These are phyloP conservation scores for Aspergillus neoniger DNA, from an alignment of 2,329 filamentous ascomycete genomes.

Conservation along the genomic window DNA sequence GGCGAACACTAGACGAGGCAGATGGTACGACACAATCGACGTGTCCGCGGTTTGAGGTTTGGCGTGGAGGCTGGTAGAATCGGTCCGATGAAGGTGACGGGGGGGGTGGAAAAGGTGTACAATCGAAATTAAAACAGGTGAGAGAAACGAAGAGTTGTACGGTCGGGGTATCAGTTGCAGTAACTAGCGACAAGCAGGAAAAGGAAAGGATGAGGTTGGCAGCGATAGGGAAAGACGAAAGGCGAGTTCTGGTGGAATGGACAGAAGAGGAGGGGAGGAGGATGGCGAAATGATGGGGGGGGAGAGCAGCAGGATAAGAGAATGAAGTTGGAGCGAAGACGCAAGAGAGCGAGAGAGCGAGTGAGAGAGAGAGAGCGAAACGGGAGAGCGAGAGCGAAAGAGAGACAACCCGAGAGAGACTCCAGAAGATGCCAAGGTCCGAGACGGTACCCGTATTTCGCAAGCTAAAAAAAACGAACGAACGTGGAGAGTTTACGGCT, in stretches of 20 bases:
- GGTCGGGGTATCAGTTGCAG: constrained; percentile 7
- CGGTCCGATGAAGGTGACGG: constrained; percentile 1
- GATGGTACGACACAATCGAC: constrained; percentile 11
- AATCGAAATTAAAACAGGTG: constrained; percentile 22
- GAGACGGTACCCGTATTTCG: not conserved
- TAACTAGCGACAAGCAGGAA: constrained; percentile 6
- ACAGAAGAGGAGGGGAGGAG: constrained; percentile 6
- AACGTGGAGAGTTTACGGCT: not conserved
- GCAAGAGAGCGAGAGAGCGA: not conserved
- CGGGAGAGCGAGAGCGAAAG: not conserved
- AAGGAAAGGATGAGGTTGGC: constrained; percentile 14
- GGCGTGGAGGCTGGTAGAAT: constrained; percentile 7
- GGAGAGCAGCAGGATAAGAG: constrained; percentile 6
- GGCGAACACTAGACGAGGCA: constrained; percentile 9
- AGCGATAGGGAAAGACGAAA: constrained; percentile 9
- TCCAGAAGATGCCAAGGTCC: constrained; percentile 4
- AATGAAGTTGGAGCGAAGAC: constrained; percentile 4
- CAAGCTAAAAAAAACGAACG: not conserved
- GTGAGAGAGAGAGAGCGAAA: constrained; percentile 4
- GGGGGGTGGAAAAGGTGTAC: constrained; percentile 11
- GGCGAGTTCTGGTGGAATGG: not conserved
- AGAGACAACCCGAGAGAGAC: not conserved
- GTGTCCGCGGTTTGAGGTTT: constrained; percentile 13
- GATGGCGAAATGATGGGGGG: constrained; percentile 8
- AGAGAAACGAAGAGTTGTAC: constrained; percentile 5